Conservation (phyloP, 2,329 filamentous ascomycete species). For the Pestalotiopsis sp. region DNA sequence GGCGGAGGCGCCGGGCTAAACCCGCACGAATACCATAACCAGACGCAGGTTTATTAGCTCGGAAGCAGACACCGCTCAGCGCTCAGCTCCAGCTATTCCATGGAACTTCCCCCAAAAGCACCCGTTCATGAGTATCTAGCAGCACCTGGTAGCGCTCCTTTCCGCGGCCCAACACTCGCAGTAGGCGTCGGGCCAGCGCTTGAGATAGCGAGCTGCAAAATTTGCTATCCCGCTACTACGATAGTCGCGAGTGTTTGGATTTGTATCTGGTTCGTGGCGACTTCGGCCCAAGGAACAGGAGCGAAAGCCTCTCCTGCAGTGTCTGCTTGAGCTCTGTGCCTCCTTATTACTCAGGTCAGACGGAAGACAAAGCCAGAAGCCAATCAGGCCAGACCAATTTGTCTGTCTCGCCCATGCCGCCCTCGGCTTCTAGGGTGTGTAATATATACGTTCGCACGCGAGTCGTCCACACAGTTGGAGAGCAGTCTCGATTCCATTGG, state of each 20-base stretch:
- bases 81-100: background rate
- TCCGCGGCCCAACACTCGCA: background rate
- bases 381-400: conserved; percentile 1
- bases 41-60: background rate
- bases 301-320: background rate
- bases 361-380: background rate
- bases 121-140: background rate
- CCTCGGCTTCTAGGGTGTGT: background rate
- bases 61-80: background rate
- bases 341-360: background rate
- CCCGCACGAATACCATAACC: background rate
- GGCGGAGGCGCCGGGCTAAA: background rate
- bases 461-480: conserved; percentile 5
- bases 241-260: background rate
- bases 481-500: background rate
- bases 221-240: background rate
- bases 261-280: background rate
- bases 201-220: background rate
- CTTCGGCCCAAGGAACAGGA: background rate
- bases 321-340: background rate
- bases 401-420: conserved; percentile 2
- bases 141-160: background rate
- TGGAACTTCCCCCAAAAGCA: background rate
- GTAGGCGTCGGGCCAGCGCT: background rate
- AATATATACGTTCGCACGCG: background rate